Base-by-base conservation (phyloP, 164 flowering plant genomes). In the Taxillus chinensis region DNA sequence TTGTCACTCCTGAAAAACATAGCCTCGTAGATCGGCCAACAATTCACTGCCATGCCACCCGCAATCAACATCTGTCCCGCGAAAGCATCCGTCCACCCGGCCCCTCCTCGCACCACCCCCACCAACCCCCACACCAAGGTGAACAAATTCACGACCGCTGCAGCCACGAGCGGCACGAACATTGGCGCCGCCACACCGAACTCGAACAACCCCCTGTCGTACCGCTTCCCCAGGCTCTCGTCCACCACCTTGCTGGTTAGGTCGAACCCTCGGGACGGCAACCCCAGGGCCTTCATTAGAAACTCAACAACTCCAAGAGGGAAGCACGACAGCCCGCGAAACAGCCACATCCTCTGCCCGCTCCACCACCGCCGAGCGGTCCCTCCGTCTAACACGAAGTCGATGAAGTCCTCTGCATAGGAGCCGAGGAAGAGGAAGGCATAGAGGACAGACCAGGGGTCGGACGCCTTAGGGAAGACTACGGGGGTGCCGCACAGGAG, bases 341-440 rank as follows among this genome's bases (percentile, higher is more conserved):
- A 74, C 71, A 85, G 45, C 93, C 92, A 91, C 77, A 84, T 79
- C 60, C 96, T 76, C 54, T 88, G 93, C 42, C 79, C 83, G 45
- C 64, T 90, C 90, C 90, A 85, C 98, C 98, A 91, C 57, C 70
- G 68, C 52, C 38, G 61, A 27, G 78, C 12, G 2, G 82, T 74
- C 6, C 79, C 77, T 37, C 75, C 76, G 0, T 27, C 70, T 2
- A 74, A 16, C 0, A 71, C 7, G 64, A 71, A 82, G 1, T 89
- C 98, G 0, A 74, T 1, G 4, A 64, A 17, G 62, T 91, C 95
- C 75, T 86, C 83, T 45, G 39, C 77, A 45, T 86, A 82, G 0
- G 92, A 77, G 2, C 86, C 89, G 3, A 80, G 8, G 64, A 83
- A 71, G 5, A 91, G 80, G 61, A 81, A 86, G 0, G 54, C 62